Evolutionary conservation across 2,329 filamentous ascomycete genomes (phyloP).

Genomic region (Fusarium clavum): DNA sequence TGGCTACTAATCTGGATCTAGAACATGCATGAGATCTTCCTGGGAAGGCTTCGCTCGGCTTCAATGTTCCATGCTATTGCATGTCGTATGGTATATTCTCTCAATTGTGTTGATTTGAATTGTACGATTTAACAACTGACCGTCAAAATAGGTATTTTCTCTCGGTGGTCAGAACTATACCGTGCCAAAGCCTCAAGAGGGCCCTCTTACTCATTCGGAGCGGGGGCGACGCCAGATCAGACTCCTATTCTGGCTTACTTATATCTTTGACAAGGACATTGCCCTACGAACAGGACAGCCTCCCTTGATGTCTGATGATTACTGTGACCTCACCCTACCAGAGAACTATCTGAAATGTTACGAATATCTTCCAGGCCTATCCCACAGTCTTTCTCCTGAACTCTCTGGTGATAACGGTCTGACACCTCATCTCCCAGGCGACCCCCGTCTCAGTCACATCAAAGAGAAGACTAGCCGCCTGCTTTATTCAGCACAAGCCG

Average conservation of each 20-base stretch:
- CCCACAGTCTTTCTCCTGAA: background rate
- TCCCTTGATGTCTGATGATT: constrained; percentile 59
- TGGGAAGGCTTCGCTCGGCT: constrained; percentile 60
- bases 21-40: constrained; percentile 54
- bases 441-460: constrained; percentile 62
- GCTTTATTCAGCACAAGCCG: constrained; percentile 62
- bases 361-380: constrained; percentile 20
- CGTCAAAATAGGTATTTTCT: constrained; percentile 51
- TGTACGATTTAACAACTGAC: too few species aligned
- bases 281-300: constrained; percentile 65
- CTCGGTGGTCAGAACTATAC: constrained; percentile 58
- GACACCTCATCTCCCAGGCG: constrained; percentile 57
- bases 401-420: constrained; percentile 7
- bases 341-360: constrained; percentile 45
- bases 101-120: constrained; percentile 37
- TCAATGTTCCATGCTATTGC: constrained; percentile 58
- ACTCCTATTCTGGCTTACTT: constrained; percentile 66
- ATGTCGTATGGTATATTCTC: constrained; percentile 60
- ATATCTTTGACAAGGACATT: constrained; percentile 67
- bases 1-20: constrained; percentile 49
- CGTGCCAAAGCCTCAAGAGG: constrained; percentile 15
- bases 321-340: constrained; percentile 47
- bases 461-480: constrained; percentile 62
- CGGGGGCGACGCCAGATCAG: constrained; percentile 52
- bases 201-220: constrained; percentile 35